phyloP scores from a whole-genome alignment of 192 early-diverging fungal genomes.

The Gigaspora rosea region DNA sequence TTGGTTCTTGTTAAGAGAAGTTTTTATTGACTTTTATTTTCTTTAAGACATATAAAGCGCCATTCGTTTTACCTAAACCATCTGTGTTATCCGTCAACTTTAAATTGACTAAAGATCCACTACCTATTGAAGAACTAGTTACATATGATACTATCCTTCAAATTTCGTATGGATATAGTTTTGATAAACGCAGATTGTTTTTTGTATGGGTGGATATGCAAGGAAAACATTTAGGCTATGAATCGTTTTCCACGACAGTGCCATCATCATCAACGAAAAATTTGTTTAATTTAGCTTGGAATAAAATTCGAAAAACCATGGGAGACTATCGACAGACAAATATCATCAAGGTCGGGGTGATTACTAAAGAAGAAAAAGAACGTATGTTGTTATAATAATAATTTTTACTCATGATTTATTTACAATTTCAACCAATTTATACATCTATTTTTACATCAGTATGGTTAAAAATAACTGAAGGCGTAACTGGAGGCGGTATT shows the following conservation, averaged over 20 bases:
- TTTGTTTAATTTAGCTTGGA: background rate
- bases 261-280: background rate
- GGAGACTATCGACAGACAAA: background rate
- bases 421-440: background rate
- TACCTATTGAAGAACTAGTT: background rate
- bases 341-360: background rate
- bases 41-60: background rate
- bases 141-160: conserved; percentile 13
- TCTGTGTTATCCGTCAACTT: background rate
- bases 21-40: background rate
- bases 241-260: background rate
- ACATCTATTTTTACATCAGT: background rate
- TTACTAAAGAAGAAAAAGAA: conserved; percentile 15
- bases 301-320: background rate
- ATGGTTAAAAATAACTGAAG: conserved; percentile 16
- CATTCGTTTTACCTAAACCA: conserved; percentile 11
- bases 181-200: conserved; percentile 5
- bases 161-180: conserved; percentile 18
- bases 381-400: background rate
- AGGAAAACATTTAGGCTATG: background rate
- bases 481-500: background rate
- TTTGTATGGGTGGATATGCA: conserved; percentile 18
- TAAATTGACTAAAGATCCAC: background rate
- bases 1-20: background rate
- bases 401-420: background rate